phyloP scores from a whole-genome alignment of 768 basidiomycete genomes.

The Coprinellus aureogranulatus region DNA sequence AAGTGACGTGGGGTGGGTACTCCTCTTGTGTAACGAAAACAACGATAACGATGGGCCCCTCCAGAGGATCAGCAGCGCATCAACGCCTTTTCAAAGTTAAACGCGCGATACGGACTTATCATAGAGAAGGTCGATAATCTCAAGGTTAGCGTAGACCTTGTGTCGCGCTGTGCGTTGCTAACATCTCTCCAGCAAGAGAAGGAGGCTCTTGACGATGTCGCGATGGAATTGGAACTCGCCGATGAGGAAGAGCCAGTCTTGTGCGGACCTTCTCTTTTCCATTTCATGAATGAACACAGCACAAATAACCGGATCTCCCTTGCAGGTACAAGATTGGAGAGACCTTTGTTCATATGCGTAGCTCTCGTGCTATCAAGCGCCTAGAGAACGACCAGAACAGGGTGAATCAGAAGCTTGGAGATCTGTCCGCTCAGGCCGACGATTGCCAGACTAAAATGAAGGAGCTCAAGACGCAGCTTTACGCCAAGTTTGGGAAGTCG shows the following conservation, averaged over 20 bases:
- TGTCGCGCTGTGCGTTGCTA: not conserved
- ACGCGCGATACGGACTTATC: conserved; percentile 68
- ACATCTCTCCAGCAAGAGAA: conserved; percentile 73
- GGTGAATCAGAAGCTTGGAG: conserved; percentile 54
- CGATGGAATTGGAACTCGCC: conserved; percentile 82
- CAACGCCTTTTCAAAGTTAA: conserved; percentile 88
- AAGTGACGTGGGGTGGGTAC: conserved; percentile 82
- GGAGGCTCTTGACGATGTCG: conserved; percentile 87
- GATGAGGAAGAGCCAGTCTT: conserved; percentile 81
- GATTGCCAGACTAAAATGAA: conserved; percentile 77
- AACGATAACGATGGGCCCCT: not conserved
- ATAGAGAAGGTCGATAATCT: conserved; percentile 70
- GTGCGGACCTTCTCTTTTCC: conserved; percentile 21
- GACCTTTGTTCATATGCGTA: conserved; percentile 78
- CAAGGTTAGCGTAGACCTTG: conserved; percentile 49
- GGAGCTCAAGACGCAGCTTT: conserved; percentile 71
- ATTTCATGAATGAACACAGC: too few species aligned
- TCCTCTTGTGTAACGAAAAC: not conserved
- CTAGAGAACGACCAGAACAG: conserved; percentile 67
- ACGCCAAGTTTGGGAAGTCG: conserved; percentile 89
- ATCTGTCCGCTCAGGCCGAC: conserved; percentile 50
- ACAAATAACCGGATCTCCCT: not conserved
- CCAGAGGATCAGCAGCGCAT: conserved; percentile 87
- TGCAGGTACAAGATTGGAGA: conserved; percentile 89
- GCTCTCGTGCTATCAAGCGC: conserved; percentile 63